Evolutionary conservation across 202 grass and related monocot genomes (phyloP), one percentile per base, ranked within the genome.

Genomic region (Setaria italica): DNA sequence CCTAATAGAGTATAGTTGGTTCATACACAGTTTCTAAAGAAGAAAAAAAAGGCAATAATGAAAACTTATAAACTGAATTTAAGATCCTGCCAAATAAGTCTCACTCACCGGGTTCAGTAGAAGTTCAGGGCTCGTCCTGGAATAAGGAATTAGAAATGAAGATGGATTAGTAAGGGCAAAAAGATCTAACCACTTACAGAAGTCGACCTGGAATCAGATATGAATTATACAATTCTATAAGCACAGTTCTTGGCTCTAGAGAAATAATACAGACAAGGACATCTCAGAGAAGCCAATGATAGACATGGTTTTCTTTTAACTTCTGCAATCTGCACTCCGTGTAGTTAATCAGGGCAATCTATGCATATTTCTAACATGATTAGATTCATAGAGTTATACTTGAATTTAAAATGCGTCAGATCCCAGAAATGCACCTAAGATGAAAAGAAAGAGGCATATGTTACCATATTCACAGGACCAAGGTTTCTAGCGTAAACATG

Each of bases 81-180:
- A n/a, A 42, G 58, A 74, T 72, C 37, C 15, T 78, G 56, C 5
- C 56, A 78, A 77, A 81, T 4, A 56, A 49, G 25, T 63, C 7
- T 16, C 37, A 1, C 91, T 91, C 92, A 99, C 93, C 41, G 93
- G 88, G 79, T 95, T 98, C 68, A 98, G 72, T 39, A 98, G 62
- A 80, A 95, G 91, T 74, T 99, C 96, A 74, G 91, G 82, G 85
- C 93, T 95, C 60, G 90, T 95, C 88, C 96, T 95, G 84, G 80
- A 92, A 63, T 11, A 87, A 78, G 54, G 65, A 91, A 84, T 62
- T 82, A 69, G 73, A 84, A 81, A 73, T 46, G 50, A 68, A 80
- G 25, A 88, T 56, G 45, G 87, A 68, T 73, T 85, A 80, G 35
- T 89, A 57, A 70, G 53, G 0, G 11, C 43, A 80, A 64, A 72